A percentile compares a stretch with the other conserved stretches of the same genome.
phyloP scores from a whole-genome alignment of 2,329 filamentous ascomycete genomes.

The Paracoccidioides lutzii region DNA sequence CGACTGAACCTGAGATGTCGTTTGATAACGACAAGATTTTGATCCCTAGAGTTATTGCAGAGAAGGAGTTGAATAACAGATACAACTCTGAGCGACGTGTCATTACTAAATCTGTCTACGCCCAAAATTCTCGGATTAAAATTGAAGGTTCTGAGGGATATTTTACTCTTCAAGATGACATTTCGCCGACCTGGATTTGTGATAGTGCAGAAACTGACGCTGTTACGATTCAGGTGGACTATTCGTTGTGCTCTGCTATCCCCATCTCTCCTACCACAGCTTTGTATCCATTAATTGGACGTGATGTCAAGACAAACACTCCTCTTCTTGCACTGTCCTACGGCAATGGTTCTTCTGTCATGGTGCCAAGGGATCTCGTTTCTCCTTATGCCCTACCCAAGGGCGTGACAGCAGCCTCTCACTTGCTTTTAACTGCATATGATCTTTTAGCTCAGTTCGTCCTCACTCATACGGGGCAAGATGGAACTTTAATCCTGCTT shows the following conservation, averaged over 20 bases:
- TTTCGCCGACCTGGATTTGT: not conserved
- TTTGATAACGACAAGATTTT: slow-evolving; percentile 4
- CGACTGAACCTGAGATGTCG: slow-evolving; percentile 7
- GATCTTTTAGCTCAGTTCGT: not conserved
- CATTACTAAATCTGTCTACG: slow-evolving; percentile 5
- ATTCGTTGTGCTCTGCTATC: not conserved
- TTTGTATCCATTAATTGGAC: not conserved
- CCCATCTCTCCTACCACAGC: not conserved
- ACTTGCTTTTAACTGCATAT: not conserved
- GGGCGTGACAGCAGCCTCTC: not conserved
- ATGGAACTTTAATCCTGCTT: not conserved
- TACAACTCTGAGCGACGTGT: slow-evolving; percentile 7
- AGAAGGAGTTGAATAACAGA: slow-evolving; percentile 5
- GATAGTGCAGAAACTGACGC: not conserved
- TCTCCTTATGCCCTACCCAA: not conserved
- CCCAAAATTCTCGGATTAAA: not conserved
- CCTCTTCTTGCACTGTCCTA: not conserved
- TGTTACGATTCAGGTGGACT: not conserved
- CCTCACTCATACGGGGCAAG: not conserved
- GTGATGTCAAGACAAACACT: not conserved
- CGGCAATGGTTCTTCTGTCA: not conserved
- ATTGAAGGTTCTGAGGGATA: not conserved
- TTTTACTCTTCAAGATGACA: not conserved
- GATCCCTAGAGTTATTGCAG: slow-evolving; percentile 7
- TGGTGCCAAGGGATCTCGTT: not conserved